These are phyloP conservation scores for Vaccinium myrtillus DNA, from an alignment of 148 eudicot species.

Conservation along the genomic window DNA sequence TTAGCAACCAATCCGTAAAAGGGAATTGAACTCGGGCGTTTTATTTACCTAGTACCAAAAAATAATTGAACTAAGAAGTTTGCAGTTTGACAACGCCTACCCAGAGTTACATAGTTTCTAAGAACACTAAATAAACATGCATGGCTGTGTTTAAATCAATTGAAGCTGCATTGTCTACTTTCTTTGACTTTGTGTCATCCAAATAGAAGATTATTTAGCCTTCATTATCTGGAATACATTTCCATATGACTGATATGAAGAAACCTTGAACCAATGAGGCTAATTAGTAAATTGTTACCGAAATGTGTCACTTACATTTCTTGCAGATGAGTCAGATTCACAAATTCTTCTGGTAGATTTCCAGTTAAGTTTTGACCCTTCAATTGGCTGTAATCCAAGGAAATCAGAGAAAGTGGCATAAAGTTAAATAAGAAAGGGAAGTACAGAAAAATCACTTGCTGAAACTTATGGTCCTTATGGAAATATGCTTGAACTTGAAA, in stretches of 20 bases:
- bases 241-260: background rate
- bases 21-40: background rate
- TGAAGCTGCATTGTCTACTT: background rate
- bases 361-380: conserved; percentile 77
- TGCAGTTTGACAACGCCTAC: background rate
- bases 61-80: background rate
- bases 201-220: background rate
- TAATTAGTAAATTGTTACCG: background rate
- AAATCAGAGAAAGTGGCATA: background rate
- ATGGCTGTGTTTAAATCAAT: background rate
- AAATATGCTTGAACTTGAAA: background rate
- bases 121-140: background rate
- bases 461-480: background rate
- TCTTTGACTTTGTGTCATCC: background rate
- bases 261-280: background rate
- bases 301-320: conserved; percentile 53
- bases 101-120: background rate
- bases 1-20: background rate
- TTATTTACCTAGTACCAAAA: background rate
- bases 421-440: background rate
- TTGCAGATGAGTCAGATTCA: conserved; percentile 40
- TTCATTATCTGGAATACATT: background rate
- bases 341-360: conserved; percentile 56
- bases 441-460: background rate
- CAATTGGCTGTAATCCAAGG: conserved; percentile 43